These are phyloP conservation scores for Curvularia spicifera DNA, from an alignment of 2,329 filamentous ascomycete genomes.

Conservation along the genomic window DNA sequence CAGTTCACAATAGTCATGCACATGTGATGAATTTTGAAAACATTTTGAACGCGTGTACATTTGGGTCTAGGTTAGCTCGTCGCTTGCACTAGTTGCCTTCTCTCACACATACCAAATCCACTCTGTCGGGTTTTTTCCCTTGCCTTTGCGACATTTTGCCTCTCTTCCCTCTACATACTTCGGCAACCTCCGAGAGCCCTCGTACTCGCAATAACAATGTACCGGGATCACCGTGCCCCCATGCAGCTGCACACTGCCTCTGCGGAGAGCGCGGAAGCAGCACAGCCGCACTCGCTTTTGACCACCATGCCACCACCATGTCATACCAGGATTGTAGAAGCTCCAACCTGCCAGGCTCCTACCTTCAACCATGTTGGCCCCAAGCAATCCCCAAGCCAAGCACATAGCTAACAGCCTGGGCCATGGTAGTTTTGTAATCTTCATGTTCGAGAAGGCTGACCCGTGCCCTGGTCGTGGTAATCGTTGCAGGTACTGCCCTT, in stretches of 20 bases:
- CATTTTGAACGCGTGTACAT: conserved; percentile 13
- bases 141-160: conserved; percentile 6
- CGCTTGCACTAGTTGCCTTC: background rate
- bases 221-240: conserved; percentile 6
- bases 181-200: conserved; percentile 12
- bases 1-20: conserved; percentile 12
- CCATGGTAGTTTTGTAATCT: conserved; percentile 9
- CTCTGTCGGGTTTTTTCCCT: conserved; percentile 2
- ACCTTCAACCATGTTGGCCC: conserved; percentile 8
- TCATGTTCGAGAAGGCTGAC: conserved; percentile 12
- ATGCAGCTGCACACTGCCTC: conserved; percentile 1
- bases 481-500: conserved; percentile 12
- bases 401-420: background rate
- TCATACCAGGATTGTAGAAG: conserved; percentile 10
- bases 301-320: conserved; percentile 5
- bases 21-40: conserved; percentile 5
- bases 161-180: background rate
- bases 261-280: conserved; percentile 11
- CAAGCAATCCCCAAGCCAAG: conserved; percentile 7
- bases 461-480: conserved; percentile 11
- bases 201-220: conserved; percentile 12
- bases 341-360: conserved; percentile 4
- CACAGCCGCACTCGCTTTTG: conserved; percentile 9
- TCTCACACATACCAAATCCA: conserved; percentile 4
- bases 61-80: background rate